Conservation (phyloP, 768 basidiomycete species). For the Lactifluus pinguis region DNA sequence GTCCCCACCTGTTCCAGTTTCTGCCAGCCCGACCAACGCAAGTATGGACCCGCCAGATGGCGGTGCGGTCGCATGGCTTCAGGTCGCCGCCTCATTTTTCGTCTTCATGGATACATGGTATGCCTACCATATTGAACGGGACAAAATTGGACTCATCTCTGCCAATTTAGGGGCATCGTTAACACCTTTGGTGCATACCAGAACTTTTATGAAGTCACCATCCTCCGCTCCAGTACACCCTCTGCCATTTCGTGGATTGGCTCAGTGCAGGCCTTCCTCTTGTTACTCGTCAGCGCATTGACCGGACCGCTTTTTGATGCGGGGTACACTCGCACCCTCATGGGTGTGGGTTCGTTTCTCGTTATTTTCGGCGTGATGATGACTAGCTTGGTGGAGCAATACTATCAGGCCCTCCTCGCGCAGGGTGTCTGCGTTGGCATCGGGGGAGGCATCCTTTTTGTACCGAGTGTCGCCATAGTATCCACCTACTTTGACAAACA, state of each 20-base stretch:
- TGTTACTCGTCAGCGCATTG: conserved; percentile 12
- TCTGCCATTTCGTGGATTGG: conserved; percentile 22
- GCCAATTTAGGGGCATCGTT: conserved; percentile 16
- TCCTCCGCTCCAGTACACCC: conserved; percentile 10
- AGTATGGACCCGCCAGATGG: conserved; percentile 3
- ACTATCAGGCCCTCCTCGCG: conserved; percentile 33
- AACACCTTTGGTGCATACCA: conserved; percentile 20
- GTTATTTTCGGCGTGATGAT: conserved; percentile 17
- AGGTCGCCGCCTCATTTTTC: conserved; percentile 16
- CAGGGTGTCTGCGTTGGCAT: conserved; percentile 38
- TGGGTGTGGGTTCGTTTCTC: conserved; percentile 19
- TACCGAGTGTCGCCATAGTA: conserved; percentile 35
- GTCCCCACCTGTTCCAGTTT: too few relatives aligned
- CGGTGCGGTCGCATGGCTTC: conserved; percentile 15
- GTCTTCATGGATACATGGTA: conserved; percentile 20
- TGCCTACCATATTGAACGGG: neutral
- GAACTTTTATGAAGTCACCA: conserved; percentile 11
- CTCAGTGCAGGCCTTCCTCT: conserved; percentile 17
- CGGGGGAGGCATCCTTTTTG: conserved; percentile 36
- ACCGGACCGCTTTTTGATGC: conserved; percentile 20
- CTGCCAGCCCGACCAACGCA: neutral
- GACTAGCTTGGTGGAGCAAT: conserved; percentile 17
- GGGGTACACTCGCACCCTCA: conserved; percentile 17
- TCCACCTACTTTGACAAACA: conserved; percentile 37
- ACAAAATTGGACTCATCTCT: neutral